phyloP scores from a whole-genome alignment of 2,329 filamentous ascomycete species.

The Dactylellina cionopaga region DNA sequence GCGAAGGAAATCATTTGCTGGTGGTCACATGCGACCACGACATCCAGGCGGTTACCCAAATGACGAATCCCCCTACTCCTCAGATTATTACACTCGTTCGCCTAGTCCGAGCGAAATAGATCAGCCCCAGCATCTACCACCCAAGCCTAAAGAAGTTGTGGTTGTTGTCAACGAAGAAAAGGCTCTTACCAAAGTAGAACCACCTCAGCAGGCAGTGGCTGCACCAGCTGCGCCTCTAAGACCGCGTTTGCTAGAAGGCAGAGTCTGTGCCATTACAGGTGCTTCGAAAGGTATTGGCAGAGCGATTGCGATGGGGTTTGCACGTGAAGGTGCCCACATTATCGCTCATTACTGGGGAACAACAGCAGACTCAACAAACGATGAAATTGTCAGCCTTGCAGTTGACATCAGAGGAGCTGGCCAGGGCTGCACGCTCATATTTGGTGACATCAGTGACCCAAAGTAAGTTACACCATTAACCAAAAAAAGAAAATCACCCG shows the following conservation, averaged over 20 bases:
- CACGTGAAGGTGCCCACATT: slow-evolving; percentile 68
- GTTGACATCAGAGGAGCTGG: slow-evolving; percentile 56
- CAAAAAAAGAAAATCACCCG: background rate
- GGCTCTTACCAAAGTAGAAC: slow-evolving; percentile 30
- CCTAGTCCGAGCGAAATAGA: slow-evolving; percentile 47
- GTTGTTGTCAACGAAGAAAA: slow-evolving; percentile 47
- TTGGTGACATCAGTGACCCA: slow-evolving; percentile 57
- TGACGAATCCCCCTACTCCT: slow-evolving; percentile 45
- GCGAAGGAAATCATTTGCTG: slow-evolving; percentile 40
- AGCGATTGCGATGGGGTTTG: slow-evolving; percentile 74
- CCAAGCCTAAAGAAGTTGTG: slow-evolving; percentile 42
- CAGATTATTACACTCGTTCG: slow-evolving; percentile 49
- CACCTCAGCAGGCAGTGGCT: slow-evolving; percentile 17
- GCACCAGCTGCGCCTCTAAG: slow-evolving; percentile 52
- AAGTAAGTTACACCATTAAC: slow-evolving; percentile 36
- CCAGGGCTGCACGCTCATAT: slow-evolving; percentile 57
- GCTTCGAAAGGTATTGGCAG: slow-evolving; percentile 76
- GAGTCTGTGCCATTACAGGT: slow-evolving; percentile 70
- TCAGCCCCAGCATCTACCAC: background rate
- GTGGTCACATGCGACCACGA: slow-evolving; percentile 18
- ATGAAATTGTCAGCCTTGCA: slow-evolving; percentile 57
- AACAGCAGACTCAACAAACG: slow-evolving; percentile 55
- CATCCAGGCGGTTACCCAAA: slow-evolving; percentile 38
- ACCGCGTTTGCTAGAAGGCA: slow-evolving; percentile 56
- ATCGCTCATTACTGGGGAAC: slow-evolving; percentile 57